Percentiles rank a stretch among this genome's conserved stretches.
Evolutionary conservation across 306 rosid species (phyloP).

Genomic region (Citrullus mucosospermus): DNA sequence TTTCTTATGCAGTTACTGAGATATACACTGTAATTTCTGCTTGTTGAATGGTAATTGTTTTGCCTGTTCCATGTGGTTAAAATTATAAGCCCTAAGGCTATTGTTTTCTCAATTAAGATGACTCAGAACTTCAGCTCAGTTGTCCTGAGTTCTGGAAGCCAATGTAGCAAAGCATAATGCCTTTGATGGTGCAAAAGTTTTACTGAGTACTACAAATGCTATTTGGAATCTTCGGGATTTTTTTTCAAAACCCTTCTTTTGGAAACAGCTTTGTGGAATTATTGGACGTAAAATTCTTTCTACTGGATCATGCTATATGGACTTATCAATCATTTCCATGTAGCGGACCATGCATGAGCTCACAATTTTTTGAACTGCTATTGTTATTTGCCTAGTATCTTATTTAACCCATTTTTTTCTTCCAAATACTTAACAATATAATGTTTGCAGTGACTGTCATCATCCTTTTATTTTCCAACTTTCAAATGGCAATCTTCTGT

Average conservation of each 20-base stretch:
- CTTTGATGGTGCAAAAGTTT: not conserved
- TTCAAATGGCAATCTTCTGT: conserved; percentile 80
- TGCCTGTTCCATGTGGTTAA: not conserved
- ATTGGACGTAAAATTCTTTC: not conserved
- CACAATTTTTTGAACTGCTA: not conserved
- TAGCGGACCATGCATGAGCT: not conserved
- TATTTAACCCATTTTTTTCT: not conserved
- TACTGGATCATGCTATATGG: not conserved
- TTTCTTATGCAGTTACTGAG: too few species aligned
- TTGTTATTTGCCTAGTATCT: not conserved
- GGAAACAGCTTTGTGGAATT: not conserved
- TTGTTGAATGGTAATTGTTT: not conserved
- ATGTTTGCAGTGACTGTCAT: conserved; percentile 54
- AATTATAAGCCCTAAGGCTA: not conserved
- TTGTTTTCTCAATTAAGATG: not conserved
- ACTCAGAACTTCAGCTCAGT: not conserved
- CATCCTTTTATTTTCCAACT: conserved; percentile 50
- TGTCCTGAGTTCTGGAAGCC: not conserved
- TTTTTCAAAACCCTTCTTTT: not conserved
- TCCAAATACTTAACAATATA: not conserved
- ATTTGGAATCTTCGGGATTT: too few species aligned
- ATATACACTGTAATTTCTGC: not conserved
- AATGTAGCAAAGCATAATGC: not conserved
- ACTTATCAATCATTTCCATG: not conserved
- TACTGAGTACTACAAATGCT: not conserved